Base-by-base conservation (phyloP, 495 filamentous ascomycete species). In the Aspergillus asperescens region DNA sequence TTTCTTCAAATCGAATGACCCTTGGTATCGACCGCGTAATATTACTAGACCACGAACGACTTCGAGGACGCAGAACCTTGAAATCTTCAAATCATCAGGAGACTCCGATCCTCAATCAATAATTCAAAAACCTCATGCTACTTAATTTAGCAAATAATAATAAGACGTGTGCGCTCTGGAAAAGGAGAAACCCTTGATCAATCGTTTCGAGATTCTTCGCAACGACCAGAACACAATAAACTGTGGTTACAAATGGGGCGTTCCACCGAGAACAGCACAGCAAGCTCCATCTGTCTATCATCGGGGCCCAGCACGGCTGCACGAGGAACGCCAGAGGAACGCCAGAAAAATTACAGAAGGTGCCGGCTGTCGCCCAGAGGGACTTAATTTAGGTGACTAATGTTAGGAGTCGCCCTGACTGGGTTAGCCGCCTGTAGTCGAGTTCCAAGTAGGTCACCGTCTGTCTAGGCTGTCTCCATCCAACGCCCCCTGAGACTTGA, bases 271-370 rank as follows among this genome's bases (percentile, higher is more conserved):
- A 22, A 24, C 39, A 22, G 39, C 20, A 42, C 39, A 23, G 20
- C 39, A 35, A n/a, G 32, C 32, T 35, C 32, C 32, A 35, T 35
- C 29, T 3, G 29, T 5, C 8, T 10, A 31, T 31, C 29, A 31
- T 42, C 39, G 39, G 25, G 20, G 39, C 32, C 32, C 32, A 32
- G 32, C 32, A 2, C 7, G 37, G 16, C 29, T 35, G 44, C 44
- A 47, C 44, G 44, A 47, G 44, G 44, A 47, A 47, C 39, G 20
- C 20, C n/a, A n/a, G n/a, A n/a, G n/a, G n/a, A n/a, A n/a, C n/a
- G n/a, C n/a, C n/a, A 18, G 29, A 24, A 29, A 29, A 44, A 16
- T 16, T 27, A 27, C 39, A 40, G 5, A 42, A 37, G 25, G 41
- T 44, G 24, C 41, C 41, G 22, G 40, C 29, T 12, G 29, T 32